Conservation (phyloP, 495 filamentous ascomycete genomes). For the Extremus antarcticus region DNA sequence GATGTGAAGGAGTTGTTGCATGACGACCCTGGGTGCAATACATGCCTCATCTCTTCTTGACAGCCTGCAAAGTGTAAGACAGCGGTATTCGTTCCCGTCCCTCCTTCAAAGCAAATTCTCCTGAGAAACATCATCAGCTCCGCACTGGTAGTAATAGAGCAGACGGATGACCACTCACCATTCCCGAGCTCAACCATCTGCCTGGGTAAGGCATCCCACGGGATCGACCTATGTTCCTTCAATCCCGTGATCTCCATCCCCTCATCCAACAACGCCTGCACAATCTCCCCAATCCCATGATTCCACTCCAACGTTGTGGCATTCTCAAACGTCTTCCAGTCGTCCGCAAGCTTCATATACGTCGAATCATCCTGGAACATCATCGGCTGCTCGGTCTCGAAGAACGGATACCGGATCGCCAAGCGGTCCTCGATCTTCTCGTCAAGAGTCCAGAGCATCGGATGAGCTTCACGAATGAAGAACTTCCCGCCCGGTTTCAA, state of each 20-base stretch:
- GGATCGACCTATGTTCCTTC: neutral
- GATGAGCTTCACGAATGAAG: conserved; percentile 10
- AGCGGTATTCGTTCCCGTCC: neutral
- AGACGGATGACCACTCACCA: neutral
- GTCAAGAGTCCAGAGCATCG: conserved; percentile 4
- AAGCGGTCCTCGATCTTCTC: neutral
- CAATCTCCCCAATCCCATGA: conserved; percentile 5
- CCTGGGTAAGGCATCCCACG: conserved; percentile 4
- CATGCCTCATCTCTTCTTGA: conserved; percentile 5
- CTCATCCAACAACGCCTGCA: conserved; percentile 1
- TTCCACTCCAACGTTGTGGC: conserved; percentile 1
- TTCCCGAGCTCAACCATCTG: conserved; percentile 1
- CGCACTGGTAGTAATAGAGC: neutral
- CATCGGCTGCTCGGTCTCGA: conserved; percentile 1
- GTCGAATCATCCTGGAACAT: neutral
- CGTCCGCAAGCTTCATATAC: neutral
- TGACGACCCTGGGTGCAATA: too few species aligned
- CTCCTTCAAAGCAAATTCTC: neutral
- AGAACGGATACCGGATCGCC: conserved; percentile 1
- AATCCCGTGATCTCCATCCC: neutral
- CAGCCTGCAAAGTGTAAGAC: neutral
- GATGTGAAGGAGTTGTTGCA: too few species aligned
- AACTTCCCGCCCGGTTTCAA: conserved; percentile 1
- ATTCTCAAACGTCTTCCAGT: neutral
- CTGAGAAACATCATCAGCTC: neutral